Evolutionary conservation across 345 rosid genomes (phyloP), one percentile per base, ranked within the genome.

Genomic region (Heritiera littoralis): DNA sequence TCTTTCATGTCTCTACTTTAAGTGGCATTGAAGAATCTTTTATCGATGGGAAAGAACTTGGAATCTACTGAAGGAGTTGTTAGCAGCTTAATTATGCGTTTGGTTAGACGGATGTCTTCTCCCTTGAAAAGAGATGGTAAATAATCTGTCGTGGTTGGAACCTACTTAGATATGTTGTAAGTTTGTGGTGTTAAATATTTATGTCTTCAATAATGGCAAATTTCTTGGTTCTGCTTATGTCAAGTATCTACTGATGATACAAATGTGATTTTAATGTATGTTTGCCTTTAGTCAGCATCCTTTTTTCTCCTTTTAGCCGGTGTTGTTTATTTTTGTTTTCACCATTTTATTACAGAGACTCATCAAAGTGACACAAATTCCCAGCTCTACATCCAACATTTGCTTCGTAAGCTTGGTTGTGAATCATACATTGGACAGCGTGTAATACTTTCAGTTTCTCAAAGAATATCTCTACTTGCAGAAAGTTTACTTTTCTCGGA

Each of bases 341-440:
- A 55, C 74, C 74, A 60, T 84, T 76, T 85, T 82, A 76, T 82
- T 78, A 80, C 84, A 87, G 92, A 77, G 75, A 82, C 80, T 63
- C 78, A 70, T 74, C 76, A 72, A 43, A 74, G 43, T 28, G 87
- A 87, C 80, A 70, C 80, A 30, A 88, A 89, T 77, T 80, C 76
- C 76, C 90, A 82, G 80, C 82, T 88, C 77, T 79, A 78, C 75
- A 83, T 94, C 79, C 97, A 95, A 82, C 99, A 97, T 79, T 75
- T 92, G 85, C 86, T 96, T 66, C 94, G 98, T 35, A 88, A 91
- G 83, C 97, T 91, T 56, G 97, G 92, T 82, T 80, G 78, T 79
- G 92, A 83, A 51, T 79, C 92, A 64, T 93, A 84, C 86, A 80
- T 92, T 58, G 98, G 98, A 66, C 99, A 92, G 73, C 90, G 91